Percentiles rank a stretch among this genome's conserved stretches.
Conservation (phyloP, 371 early-diverging fungal species). For the Chytridium lagenaria region DNA sequence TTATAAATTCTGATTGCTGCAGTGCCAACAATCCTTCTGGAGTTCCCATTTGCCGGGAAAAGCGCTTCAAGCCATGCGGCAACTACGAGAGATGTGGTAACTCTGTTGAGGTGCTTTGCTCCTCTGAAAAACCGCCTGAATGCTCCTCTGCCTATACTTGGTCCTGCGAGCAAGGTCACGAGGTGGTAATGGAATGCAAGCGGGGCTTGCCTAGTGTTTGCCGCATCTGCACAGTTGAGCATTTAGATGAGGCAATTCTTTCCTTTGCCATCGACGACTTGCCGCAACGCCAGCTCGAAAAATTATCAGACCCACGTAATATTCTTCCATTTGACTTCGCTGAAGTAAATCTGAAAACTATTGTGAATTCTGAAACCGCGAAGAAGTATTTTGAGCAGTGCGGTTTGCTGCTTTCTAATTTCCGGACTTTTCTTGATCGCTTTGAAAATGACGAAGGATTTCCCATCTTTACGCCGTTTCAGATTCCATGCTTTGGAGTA, state of each 20-base stretch:
- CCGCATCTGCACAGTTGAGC: constrained; percentile 18
- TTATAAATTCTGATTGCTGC: neutral
- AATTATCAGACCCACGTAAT: neutral
- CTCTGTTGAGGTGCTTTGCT: constrained; percentile 22
- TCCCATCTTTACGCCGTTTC: neutral
- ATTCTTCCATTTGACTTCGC: neutral
- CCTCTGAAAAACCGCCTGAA: constrained; percentile 16
- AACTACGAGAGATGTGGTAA: constrained; percentile 25
- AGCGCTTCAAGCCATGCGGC: constrained; percentile 22
- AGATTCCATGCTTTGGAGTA: neutral
- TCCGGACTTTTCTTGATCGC: neutral
- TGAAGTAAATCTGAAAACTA: neutral
- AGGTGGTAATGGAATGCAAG: constrained; percentile 21
- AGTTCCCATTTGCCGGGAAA: neutral
- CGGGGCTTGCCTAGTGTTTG: constrained; percentile 28
- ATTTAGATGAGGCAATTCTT: constrained; percentile 17
- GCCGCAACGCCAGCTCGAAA: neutral
- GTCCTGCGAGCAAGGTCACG: constrained; percentile 28
- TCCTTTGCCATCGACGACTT: neutral
- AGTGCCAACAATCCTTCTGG: neutral
- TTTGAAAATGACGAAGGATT: neutral
- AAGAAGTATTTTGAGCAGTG: neutral
- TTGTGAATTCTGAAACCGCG: neutral
- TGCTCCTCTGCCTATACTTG: constrained; percentile 22
- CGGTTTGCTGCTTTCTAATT: neutral